Evolutionary conservation across 495 filamentous ascomycete genomes (phyloP), one percentile per base, ranked within the genome.

Genomic region (Pyrenula massariospora): DNA sequence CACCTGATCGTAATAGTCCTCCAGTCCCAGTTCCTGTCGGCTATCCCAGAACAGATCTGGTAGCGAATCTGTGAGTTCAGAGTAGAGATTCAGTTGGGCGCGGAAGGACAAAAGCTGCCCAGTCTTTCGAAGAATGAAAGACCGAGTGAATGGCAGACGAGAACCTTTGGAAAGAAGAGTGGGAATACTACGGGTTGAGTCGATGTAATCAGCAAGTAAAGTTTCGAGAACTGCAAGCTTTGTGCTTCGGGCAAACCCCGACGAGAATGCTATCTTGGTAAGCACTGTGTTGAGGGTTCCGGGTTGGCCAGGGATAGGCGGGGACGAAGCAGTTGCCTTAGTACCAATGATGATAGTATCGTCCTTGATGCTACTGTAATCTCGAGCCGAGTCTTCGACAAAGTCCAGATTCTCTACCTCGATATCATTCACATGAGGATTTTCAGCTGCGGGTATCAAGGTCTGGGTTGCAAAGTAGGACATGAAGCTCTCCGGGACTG

Each of bases 1-100:
- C 10, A 95, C 90, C 69, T 92, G 86, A 58, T 94, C 89, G 67
- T 96, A 98, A 65, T 96, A 96, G 19, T 84, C 88, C 68, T 96
- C 91, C 3, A 96, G 73, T 11, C 82, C 87, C 19, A 97, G 78
- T 61, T 96, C 90, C 66, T 91, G 86, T 51, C 84, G 77, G 61
- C 82, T 89, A 64, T 97, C 93, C 93, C 93, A 98, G 70, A 98
- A 96, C 24, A 98, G 78, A 69, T 98, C 93, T 0, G 93, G 93
- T 5, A 97, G 77, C 15, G 88, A 89, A 70, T 98, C 93, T 0
- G 93, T 98, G 53, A 98, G 79, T 66, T 98, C 93, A 3, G 91
- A 94, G 70, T 96, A 96, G 53, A 97, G 86, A 65, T 98, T 98
- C 51, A 98, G 74, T 65, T 96, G 92, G 3, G 91, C 91, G 25